These are phyloP conservation scores for Sphaerostilbella broomeana DNA, from an alignment of 2,329 filamentous ascomycete species.

Conservation along the genomic window DNA sequence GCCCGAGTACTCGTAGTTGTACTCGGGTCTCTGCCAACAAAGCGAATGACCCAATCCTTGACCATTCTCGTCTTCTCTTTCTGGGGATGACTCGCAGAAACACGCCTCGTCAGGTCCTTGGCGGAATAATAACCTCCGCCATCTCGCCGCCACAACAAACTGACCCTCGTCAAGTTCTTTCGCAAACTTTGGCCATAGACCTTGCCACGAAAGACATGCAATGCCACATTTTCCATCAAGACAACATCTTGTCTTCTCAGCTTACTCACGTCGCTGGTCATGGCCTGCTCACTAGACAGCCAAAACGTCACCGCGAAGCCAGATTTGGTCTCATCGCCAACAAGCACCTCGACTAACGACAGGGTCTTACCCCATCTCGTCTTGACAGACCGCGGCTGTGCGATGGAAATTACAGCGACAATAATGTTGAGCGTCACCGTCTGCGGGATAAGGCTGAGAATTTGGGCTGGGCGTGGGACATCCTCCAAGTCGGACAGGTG, in stretches of 20 bases:
- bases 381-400: constrained; percentile 58
- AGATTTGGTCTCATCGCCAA: constrained; percentile 78
- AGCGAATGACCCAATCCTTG: constrained; percentile 66
- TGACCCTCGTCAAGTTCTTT: constrained; percentile 60
- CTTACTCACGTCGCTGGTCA: constrained; percentile 27
- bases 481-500: constrained; percentile 53
- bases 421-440: constrained; percentile 78
- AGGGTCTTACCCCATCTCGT: constrained; percentile 58
- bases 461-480: constrained; percentile 60
- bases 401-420: constrained; percentile 69
- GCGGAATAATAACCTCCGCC: constrained; percentile 50
- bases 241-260: constrained; percentile 70
- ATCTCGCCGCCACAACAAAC: constrained; percentile 54
- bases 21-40: constrained; percentile 46
- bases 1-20: constrained; percentile 13
- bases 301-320: constrained; percentile 83
- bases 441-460: constrained; percentile 64
- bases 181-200: constrained; percentile 83
- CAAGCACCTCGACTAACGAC: constrained; percentile 67
- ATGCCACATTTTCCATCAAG: constrained; percentile 69
- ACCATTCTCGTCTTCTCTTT: constrained; percentile 60
- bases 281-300: constrained; percentile 43
- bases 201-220: constrained; percentile 65
- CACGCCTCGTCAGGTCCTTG: constrained; percentile 36
- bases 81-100: constrained; percentile 38